Percentiles rank a stretch among this genome's conserved stretches.
Evolutionary conservation across 305 asterid species (phyloP).

Genomic region (Fraxinus platypoda): DNA sequence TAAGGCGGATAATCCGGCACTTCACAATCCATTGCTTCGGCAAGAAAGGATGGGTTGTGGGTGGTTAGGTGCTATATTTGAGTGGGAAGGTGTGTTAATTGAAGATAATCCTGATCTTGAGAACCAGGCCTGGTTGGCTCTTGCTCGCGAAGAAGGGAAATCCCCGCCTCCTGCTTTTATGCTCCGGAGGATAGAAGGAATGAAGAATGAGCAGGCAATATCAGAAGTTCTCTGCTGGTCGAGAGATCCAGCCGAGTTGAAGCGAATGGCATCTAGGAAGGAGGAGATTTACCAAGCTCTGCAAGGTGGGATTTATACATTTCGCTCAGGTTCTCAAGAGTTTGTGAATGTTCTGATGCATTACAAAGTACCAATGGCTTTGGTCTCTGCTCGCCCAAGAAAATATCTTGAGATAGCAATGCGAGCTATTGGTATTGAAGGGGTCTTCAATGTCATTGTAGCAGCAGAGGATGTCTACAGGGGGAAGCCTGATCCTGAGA

Average conservation of each 20-base stretch:
- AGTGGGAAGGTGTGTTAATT: constrained; percentile 90
- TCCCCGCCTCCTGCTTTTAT: constrained; percentile 75
- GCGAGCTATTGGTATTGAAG: constrained; percentile 63
- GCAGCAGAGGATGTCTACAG: constrained; percentile 84
- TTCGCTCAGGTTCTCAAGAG: constrained; percentile 80
- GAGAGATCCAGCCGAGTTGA: constrained; percentile 63
- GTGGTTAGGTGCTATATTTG: constrained; percentile 91
- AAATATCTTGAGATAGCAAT: constrained; percentile 64
- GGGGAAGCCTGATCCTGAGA: constrained; percentile 96
- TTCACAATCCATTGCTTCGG: constrained; percentile 81
- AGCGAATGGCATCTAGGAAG: constrained; percentile 64
- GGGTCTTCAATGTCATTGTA: constrained; percentile 62
- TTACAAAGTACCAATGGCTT: constrained; percentile 85
- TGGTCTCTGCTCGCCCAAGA: constrained; percentile 88
- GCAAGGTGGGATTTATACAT: constrained; percentile 73
- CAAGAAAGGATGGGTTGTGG: constrained; percentile 96
- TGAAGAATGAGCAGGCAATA: constrained; percentile 95
- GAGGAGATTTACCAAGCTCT: constrained; percentile 81
- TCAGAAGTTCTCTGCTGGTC: constrained; percentile 97
- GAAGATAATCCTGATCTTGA: constrained; percentile 88
- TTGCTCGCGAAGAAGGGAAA: constrained; percentile 79
- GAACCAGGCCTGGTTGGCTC: constrained; percentile 85
- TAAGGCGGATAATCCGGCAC: constrained; percentile 75
- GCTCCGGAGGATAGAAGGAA: constrained; percentile 77
- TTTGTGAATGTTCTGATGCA: constrained; percentile 59